Evolutionary conservation across 805 yeast genomes (phyloP).

Genomic region (Yarrowia sp.): DNA sequence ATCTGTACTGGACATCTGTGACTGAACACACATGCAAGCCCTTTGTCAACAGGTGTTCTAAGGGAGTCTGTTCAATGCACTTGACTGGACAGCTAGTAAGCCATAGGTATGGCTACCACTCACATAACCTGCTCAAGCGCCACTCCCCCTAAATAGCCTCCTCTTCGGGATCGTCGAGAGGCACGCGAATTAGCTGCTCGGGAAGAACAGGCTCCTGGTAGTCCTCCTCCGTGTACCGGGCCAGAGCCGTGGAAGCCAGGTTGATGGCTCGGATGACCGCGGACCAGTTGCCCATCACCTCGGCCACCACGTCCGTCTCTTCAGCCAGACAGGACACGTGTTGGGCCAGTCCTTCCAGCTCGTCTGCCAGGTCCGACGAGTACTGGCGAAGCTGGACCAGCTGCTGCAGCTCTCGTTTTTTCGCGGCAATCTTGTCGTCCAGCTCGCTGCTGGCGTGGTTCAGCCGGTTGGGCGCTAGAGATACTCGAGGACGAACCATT

Average conservation of each 20-base stretch:
- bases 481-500: conserved; percentile 31
- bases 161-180: conserved; percentile 5
- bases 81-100: too few species aligned
- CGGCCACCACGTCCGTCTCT: conserved; percentile 27
- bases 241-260: conserved; percentile 28
- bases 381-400: conserved; percentile 20
- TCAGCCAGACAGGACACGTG: conserved; percentile 31
- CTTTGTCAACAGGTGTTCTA: too few species aligned
- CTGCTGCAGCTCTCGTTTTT: conserved; percentile 27
- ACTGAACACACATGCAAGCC: too few species aligned
- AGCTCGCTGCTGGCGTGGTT: conserved; percentile 16
- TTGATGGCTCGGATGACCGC: conserved; percentile 31
- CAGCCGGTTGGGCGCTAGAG: conserved; percentile 23
- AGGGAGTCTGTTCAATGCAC: too few species aligned
- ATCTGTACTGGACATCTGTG: too few species aligned
- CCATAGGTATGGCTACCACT: too few species aligned
- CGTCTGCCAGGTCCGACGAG: conserved; percentile 24
- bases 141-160: not conserved
- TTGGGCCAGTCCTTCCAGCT: conserved; percentile 23
- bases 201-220: conserved; percentile 29
- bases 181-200: conserved; percentile 33
- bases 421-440: conserved; percentile 18
- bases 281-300: conserved; percentile 37
- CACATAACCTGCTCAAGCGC: too few species aligned
- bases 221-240: conserved; percentile 28